Evolutionary conservation across 257 asterid species (phyloP).

Genomic region (Lycium barbarum): DNA sequence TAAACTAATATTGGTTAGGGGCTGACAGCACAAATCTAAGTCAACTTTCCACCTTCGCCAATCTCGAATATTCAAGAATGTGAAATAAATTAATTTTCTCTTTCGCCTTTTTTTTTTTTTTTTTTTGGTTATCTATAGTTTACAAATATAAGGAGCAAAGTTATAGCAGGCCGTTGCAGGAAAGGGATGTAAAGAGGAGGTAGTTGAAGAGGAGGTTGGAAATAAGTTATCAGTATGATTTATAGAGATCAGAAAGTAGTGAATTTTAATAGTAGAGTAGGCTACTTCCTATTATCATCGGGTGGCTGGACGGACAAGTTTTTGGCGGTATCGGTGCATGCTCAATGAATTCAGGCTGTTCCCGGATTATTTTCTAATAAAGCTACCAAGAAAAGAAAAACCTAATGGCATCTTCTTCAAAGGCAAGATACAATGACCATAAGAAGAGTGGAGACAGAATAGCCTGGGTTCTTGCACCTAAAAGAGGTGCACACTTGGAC

Average conservation of each 20-base stretch:
- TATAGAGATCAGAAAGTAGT: conserved; percentile 11
- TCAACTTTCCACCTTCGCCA: not conserved
- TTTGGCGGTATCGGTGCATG: not conserved
- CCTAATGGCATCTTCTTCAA: not conserved
- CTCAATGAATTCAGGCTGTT: not conserved
- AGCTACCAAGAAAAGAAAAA: not conserved
- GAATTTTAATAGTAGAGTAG: conserved; percentile 7
- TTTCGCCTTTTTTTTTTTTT: too few species aligned
- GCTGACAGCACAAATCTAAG: not conserved
- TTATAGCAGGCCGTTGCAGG: not conserved
- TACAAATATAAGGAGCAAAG: not conserved
- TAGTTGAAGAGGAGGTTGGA: not conserved
- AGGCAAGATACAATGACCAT: not conserved
- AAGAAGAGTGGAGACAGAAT: conserved; percentile 5
- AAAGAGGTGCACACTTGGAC: not conserved
- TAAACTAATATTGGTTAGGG: not conserved
- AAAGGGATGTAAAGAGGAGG: not conserved
- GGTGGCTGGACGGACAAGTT: not conserved
- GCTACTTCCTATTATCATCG: not conserved
- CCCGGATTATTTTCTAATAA: not conserved
- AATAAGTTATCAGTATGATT: not conserved
- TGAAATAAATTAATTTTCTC: too few species aligned
- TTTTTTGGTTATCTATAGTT: too few species aligned
- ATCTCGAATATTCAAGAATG: too few species aligned
- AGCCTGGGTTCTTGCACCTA: not conserved